A percentile compares a stretch with the other conserved stretches of the same genome.
Evolutionary conservation across 805 yeast genomes (phyloP).

Genomic region (Ogataea minuta): DNA sequence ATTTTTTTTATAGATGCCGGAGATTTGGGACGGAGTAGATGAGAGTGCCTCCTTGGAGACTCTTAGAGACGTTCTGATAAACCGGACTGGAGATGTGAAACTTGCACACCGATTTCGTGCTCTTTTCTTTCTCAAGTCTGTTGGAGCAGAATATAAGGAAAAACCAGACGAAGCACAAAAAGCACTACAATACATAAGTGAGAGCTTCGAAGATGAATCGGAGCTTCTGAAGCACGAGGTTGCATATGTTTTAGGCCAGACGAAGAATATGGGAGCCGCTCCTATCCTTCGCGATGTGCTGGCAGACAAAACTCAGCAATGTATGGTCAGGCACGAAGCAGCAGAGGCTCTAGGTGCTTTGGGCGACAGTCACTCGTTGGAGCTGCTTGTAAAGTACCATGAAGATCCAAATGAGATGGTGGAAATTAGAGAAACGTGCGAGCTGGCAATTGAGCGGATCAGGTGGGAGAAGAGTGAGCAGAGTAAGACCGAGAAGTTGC

Average conservation of each 20-base stretch:
- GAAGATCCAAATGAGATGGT: conserved; percentile 67
- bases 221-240: conserved; percentile 96
- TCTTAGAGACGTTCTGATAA: conserved; percentile 67
- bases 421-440: conserved; percentile 96
- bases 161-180: conserved; percentile 52
- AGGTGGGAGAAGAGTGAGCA: conserved; percentile 81
- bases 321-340: conserved; percentile 99
- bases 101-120: conserved; percentile 93
- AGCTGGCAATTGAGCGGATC: conserved; percentile 92
- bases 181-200: conserved; percentile 82
- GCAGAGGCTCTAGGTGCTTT: conserved; percentile 98
- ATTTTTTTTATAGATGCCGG: conserved; percentile 13
- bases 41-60: conserved; percentile 49
- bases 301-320: conserved; percentile 63
- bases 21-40: conserved; percentile 24
- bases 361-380: conserved; percentile 74
- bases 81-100: conserved; percentile 64
- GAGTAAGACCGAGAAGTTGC: conserved; percentile 66
- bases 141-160: conserved; percentile 69
- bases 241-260: conserved; percentile 96
- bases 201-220: conserved; percentile 74
- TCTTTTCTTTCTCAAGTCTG: conserved; percentile 80
- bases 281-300: conserved; percentile 73
- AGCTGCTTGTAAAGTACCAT: conserved; percentile 59
- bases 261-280: conserved; percentile 77